Evolutionary conservation across 331 rosid genomes (phyloP).

Genomic region (Pyracantha coccinea): DNA sequence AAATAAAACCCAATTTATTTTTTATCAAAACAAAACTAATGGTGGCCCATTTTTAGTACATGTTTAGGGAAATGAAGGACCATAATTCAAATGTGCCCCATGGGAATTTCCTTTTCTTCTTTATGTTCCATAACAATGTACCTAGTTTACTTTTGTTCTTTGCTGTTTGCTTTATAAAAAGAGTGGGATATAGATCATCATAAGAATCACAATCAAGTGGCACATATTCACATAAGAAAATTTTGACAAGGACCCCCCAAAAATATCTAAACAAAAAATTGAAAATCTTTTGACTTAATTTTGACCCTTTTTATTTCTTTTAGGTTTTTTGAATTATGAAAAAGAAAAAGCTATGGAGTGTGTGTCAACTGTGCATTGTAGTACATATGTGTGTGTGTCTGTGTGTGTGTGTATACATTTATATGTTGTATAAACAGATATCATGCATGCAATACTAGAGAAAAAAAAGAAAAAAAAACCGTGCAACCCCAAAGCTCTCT

Average conservation of each 20-base stretch:
- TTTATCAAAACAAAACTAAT: no score
- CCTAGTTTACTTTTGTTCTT: neutral
- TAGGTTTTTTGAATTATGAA: neutral
- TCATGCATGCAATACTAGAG: no score
- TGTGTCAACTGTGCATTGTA: neutral
- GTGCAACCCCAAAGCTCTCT: no score
- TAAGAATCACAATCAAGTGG: neutral
- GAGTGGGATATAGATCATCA: neutral
- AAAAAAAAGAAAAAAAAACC: no score
- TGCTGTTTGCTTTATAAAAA: conserved; percentile 10
- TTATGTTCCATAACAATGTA: neutral
- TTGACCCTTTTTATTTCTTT: conserved; percentile 4
- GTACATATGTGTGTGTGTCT: no score
- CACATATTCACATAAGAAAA: neutral
- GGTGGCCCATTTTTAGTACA: no score
- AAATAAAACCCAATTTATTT: no score
- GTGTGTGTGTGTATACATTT: no score
- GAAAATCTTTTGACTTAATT: conserved; percentile 5
- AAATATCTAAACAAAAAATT: conserved; percentile 14
- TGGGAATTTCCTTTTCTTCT: neutral
- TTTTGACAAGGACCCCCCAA: conserved; percentile 2
- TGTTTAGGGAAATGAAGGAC: neutral
- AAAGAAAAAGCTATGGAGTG: conserved; percentile 5
- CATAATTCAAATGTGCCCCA: conserved; percentile 3
- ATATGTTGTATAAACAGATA: no score